These are phyloP conservation scores for Helicocarpus griseus DNA, from an alignment of 2,329 filamentous ascomycete species.

Conservation along the genomic window DNA sequence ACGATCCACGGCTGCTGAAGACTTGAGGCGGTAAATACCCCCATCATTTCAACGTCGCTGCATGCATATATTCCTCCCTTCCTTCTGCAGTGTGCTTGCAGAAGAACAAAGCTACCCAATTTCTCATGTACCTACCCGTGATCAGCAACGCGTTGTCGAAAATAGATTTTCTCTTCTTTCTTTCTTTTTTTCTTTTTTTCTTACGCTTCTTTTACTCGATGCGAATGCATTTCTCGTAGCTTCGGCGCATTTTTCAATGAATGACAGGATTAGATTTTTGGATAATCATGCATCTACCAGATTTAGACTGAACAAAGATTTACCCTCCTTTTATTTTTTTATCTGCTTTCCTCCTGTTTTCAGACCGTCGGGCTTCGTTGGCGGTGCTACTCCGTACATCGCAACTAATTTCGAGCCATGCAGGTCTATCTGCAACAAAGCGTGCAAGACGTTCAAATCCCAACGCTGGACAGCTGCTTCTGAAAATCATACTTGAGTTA, in stretches of 20 bases:
- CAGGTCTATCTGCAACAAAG: constrained; percentile 1
- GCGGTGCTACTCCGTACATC: background rate
- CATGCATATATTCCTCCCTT: background rate
- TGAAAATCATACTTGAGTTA: background rate
- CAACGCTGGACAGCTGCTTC: background rate
- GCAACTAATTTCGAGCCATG: background rate
- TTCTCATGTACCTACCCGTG: background rate
- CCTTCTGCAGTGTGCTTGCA: background rate
- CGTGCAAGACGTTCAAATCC: background rate
- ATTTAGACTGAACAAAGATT: background rate
- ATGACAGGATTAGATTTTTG: background rate
- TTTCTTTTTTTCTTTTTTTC: background rate
- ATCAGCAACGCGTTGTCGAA: background rate
- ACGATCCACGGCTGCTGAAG: too few species aligned
- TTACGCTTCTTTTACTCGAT: background rate
- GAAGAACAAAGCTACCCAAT: background rate
- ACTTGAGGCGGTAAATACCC: background rate
- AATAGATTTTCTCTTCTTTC: background rate
- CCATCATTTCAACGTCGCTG: background rate
- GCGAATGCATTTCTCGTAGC: background rate
- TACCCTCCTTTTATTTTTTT: background rate
- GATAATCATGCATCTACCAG: background rate
- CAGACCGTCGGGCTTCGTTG: background rate
- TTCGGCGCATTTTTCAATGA: background rate
- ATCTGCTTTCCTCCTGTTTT: background rate